Evolutionary conservation across 73 alveolate species (phyloP).

Genomic region (Paramecium pentaurelia): DNA sequence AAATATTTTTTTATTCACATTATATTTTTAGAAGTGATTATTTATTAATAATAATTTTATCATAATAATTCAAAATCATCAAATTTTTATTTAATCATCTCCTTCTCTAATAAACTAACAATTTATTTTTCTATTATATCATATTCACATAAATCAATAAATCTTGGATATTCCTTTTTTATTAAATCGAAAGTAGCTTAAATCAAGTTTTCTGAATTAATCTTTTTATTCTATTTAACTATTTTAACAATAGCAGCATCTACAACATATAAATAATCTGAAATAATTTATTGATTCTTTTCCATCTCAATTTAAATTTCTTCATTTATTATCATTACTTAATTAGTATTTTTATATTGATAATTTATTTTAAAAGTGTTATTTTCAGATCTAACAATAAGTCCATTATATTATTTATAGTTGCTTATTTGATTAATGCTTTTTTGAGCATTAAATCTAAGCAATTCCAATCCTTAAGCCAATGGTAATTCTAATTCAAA

Average conservation of each 20-base stretch:
- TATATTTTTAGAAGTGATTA: neutral
- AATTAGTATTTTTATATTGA: neutral
- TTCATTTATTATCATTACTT: neutral
- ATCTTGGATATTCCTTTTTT: neutral
- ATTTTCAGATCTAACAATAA: neutral
- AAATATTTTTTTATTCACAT: neutral
- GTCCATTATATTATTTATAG: neutral
- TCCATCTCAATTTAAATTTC: neutral
- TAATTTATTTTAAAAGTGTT: neutral
- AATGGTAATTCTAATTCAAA: neutral
- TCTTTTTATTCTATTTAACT: neutral
- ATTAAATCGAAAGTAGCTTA: neutral
- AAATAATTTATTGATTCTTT: neutral
- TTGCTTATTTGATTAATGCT: neutral
- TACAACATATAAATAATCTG: neutral
- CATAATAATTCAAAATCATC: neutral
- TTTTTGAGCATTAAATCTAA: neutral
- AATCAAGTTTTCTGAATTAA: neutral
- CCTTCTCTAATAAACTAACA: neutral
- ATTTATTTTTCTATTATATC: neutral
- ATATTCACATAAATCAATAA: neutral
- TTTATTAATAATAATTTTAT: neutral
- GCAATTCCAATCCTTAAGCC: neutral
- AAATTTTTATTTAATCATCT: neutral
- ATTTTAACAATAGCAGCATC: slow-evolving; percentile 4